These are phyloP conservation scores for Erodium maritimum DNA, from an alignment of 345 rosid species.

Conservation along the genomic window DNA sequence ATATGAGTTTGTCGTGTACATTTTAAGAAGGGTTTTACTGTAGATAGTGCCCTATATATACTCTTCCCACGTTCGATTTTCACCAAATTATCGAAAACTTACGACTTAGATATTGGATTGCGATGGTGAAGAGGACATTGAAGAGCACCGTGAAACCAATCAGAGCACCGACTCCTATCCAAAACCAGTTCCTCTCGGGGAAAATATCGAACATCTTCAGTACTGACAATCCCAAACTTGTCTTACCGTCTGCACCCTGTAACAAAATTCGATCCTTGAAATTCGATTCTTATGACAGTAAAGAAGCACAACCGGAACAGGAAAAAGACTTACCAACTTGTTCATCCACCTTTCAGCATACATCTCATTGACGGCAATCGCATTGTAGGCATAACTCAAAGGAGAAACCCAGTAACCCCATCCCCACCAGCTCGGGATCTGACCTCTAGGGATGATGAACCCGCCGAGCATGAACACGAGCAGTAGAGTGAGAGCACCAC, in stretches of 20 bases:
- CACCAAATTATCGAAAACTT: slow-evolving; percentile 13
- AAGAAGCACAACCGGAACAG: not conserved
- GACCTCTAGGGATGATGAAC: slow-evolving; percentile 65
- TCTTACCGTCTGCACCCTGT: slow-evolving; percentile 39
- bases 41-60: too few species aligned
- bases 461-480: slow-evolving; percentile 80
- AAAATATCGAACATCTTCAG: slow-evolving; percentile 33
- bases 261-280: not conserved
- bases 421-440: slow-evolving; percentile 67
- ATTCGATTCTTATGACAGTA: not conserved
- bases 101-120: slow-evolving; percentile 56
- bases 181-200: slow-evolving; percentile 51
- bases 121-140: slow-evolving; percentile 58
- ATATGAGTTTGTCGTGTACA: too few species aligned
- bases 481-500: slow-evolving; percentile 59
- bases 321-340: slow-evolving; percentile 17
- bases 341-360: slow-evolving; percentile 66
- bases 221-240: slow-evolving; percentile 43
- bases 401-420: slow-evolving; percentile 93
- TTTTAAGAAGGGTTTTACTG: too few species aligned
- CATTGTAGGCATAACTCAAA: slow-evolving; percentile 52
- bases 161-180: slow-evolving; percentile 61
- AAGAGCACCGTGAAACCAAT: slow-evolving; percentile 50
- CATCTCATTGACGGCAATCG: slow-evolving; percentile 63
- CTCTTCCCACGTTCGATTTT: too few species aligned